Evolutionary conservation across 2,329 filamentous ascomycete genomes (phyloP), one percentile per base, ranked within the genome.

Genomic region (Aspergillus versicolor): DNA sequence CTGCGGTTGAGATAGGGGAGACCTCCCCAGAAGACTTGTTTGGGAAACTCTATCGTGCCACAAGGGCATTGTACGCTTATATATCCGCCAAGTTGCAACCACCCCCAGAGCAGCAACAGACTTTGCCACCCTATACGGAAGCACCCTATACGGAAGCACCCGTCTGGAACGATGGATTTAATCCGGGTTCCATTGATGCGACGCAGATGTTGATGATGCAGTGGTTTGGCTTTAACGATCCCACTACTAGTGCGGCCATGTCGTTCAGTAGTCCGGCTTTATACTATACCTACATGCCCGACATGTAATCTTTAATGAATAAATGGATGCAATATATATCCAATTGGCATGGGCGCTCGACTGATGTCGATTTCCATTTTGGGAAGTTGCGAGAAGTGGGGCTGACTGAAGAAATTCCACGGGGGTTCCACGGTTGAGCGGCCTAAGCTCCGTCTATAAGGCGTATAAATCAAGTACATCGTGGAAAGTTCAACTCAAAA

Each of bases 371-470:
- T 34, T 46, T 61, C 66, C 59, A 21, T 11, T 61, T 67, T 58
- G 30, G 61, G 67, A 66, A 68, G 64, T 64, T 68, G 59, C 47
- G 7, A 19, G 63, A 59, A 66, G 67, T 67, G 67, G 66, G 58
- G 58, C 62, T n/a, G 47, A 5, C 6, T 11, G 27, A 30, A 11
- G 34, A 19, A 42, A 34, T 44, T 21, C n/a, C 3, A 44, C 1
- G 22, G 48, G 42, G 4, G 44, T 46, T 30, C 44, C 27, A 46
- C 17, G 44, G 44, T 24, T 46, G 44, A 24, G 6, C 24, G 44
- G 15, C 44, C 44, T 22, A 30, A 46, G 27, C 44, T 34, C 30
- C 3, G 15, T 30, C 27, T 24, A 8, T 17, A 6, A 19, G 41
- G 12, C 5, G 41, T 32, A 46, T 46, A 46, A 46, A 46, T 46